phyloP scores from a whole-genome alignment of 352 stramenopile species.

The Phytophthora tentaculata region DNA sequence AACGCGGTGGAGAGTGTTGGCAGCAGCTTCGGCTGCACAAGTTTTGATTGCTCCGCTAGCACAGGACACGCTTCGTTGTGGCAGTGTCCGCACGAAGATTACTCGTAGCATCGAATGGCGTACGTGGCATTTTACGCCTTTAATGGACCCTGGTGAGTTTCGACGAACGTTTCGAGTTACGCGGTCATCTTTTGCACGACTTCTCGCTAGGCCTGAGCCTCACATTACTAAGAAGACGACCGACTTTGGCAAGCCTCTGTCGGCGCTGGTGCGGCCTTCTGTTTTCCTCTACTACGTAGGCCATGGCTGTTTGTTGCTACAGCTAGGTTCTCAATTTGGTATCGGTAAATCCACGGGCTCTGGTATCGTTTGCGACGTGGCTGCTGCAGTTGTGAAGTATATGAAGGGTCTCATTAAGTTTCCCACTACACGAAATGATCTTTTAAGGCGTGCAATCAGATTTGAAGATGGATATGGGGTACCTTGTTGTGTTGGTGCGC shows the following conservation, averaged over 20 bases:
- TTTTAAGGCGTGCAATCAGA: not conserved
- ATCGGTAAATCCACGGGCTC: not conserved
- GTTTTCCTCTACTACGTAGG: not conserved
- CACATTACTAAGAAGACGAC: not conserved
- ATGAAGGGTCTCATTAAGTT: not conserved
- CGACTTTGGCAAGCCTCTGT: not conserved
- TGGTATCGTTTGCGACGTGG: not conserved
- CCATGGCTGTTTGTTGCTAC: not conserved
- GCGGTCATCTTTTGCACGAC: not conserved
- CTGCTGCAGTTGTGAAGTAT: not conserved
- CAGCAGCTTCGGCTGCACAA: not conserved
- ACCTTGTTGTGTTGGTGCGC: not conserved
- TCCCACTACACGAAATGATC: not conserved
- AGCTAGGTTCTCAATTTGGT: not conserved
- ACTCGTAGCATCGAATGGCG: not conserved
- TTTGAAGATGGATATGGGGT: not conserved
- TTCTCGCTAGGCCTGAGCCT: not conserved
- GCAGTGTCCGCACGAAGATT: not conserved
- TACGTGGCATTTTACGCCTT: not conserved
- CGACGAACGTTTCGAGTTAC: not conserved
- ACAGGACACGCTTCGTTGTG: not conserved
- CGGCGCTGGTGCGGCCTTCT: not conserved
- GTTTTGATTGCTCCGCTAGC: not conserved
- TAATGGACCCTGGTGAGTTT: not conserved
- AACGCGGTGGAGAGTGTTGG: no score